Evolutionary conservation across 148 eudicot genomes (phyloP).

Genomic region (Chenopodium suecicum): DNA sequence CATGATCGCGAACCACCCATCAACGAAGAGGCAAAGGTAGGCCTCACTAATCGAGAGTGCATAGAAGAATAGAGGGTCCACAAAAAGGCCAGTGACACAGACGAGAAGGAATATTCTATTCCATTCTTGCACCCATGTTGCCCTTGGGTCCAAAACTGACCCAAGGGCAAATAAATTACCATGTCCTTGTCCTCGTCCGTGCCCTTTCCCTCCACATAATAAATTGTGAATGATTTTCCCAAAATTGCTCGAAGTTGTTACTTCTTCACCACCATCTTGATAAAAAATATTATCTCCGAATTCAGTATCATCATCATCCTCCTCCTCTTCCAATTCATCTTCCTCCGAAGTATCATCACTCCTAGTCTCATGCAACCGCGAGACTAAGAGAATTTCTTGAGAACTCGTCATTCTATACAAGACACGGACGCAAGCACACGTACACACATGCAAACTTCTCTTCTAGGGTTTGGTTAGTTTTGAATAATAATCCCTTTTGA

Average conservation of each 20-base stretch:
- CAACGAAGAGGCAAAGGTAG: conserved; percentile 78
- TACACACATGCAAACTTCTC: background rate
- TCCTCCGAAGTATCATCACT: background rate
- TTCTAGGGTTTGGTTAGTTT: conserved; percentile 3
- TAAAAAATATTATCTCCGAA: background rate
- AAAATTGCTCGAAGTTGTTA: background rate
- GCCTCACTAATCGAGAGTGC: conserved; percentile 68
- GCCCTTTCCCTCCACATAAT: conserved; percentile 19
- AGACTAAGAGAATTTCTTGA: conserved; percentile 25
- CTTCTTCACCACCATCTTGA: background rate
- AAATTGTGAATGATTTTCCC: conserved; percentile 10
- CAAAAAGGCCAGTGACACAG: conserved; percentile 68
- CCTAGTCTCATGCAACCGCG: conserved; percentile 14
- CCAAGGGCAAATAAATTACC: conserved; percentile 28
- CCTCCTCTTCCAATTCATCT: conserved; percentile 7
- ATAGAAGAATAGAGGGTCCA: conserved; percentile 91
- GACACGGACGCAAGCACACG: background rate
- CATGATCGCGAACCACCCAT: conserved; percentile 84
- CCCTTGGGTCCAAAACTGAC: conserved; percentile 52
- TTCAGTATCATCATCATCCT: background rate
- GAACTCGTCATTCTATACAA: conserved; percentile 7
- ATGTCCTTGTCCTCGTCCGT: conserved; percentile 8
- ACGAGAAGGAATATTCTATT: conserved; percentile 72
- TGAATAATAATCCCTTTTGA: background rate
- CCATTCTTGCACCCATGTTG: conserved; percentile 82